Evolutionary conservation across 495 filamentous ascomycete genomes (phyloP), one percentile per base, ranked within the genome.

Genomic region (Tuber melanosporum): DNA sequence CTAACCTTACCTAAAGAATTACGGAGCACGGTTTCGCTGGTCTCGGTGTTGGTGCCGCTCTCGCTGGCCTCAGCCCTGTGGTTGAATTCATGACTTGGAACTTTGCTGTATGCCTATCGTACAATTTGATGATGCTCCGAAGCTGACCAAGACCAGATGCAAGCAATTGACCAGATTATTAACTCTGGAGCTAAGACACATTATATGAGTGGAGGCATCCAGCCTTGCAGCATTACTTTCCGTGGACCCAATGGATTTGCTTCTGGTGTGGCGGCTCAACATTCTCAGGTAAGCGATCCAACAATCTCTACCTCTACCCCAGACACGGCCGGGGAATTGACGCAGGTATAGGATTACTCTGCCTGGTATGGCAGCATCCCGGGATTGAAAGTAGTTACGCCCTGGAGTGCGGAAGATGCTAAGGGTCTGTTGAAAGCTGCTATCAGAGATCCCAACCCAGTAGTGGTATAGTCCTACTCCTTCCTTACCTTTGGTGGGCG

Each of bases 171-270:
- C 86, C 95, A 99, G 85, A 94, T 99, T 85, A 94, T 99, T 90
- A 99, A 99, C 90, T 97, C 94, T 71, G 95, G 94, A 74, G 95
- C 94, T 80, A 99, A 98, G 88, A 99, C 95, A 36, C 96, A 98
- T 85, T 99, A 99, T 88, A 99, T 99, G 95, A 97, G 95, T 74
- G 95, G 95, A 81, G 95, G 95, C 85, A 99, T 97, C 86, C 95
- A 99, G 86, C 95, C 95, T 81, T 99, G 95, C 88, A 98, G 98
- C 87, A 92, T 99, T 85, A 98, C 96, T 77, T 99, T 99, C 91
- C 94, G 95, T 85, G 95, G 95, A 70, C 95, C 95, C 85, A 99
- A 99, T 85, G 95, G 95, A 77, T 99, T 99, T 85, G 95, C 95
- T 75, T 84, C 95, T 74, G 95, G 95, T 88, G 95, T 99, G 79